phyloP scores from a whole-genome alignment of 1,284 basidiomycete species.

The Bothia castanella region DNA sequence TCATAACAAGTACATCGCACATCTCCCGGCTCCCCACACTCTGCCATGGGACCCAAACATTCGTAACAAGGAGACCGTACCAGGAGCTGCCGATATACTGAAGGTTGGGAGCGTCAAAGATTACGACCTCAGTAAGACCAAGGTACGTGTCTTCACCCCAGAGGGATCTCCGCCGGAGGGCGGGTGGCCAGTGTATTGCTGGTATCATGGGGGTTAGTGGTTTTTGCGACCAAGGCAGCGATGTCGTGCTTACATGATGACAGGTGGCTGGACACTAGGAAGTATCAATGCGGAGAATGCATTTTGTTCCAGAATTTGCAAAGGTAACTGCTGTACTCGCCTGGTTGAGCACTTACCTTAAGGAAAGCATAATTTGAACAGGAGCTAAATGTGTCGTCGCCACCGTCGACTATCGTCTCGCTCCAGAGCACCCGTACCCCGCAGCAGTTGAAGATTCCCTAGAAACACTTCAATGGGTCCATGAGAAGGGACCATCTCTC shows the following conservation, averaged over 20 bases:
- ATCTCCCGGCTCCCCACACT: slow-evolving; percentile 37
- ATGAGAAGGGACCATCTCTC: slow-evolving; percentile 36
- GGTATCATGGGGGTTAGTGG: slow-evolving; percentile 44
- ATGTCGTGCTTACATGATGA: slow-evolving; percentile 1
- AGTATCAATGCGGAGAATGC: slow-evolving; percentile 37
- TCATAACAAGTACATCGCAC: slow-evolving; percentile 41
- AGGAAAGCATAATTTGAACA: slow-evolving; percentile 3
- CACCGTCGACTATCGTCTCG: slow-evolving; percentile 57
- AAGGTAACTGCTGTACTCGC: slow-evolving; percentile 15
- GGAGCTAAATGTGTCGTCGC: slow-evolving; percentile 43
- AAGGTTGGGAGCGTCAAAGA: slow-evolving; percentile 43
- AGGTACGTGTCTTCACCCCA: slow-evolving; percentile 45
- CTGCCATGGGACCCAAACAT: slow-evolving; percentile 44
- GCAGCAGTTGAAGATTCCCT: slow-evolving; percentile 57
- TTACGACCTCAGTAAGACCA: slow-evolving; percentile 36
- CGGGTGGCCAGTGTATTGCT: slow-evolving; percentile 50
- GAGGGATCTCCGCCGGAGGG: slow-evolving; percentile 33
- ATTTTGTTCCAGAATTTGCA: slow-evolving; percentile 32
- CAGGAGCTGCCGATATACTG: slow-evolving; percentile 41
- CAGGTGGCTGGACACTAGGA: slow-evolving; percentile 52
- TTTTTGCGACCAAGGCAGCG: not conserved
- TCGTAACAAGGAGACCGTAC: slow-evolving; percentile 40
- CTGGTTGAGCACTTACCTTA: not conserved
- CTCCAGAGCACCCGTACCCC: slow-evolving; percentile 56
- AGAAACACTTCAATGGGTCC: slow-evolving; percentile 50